phyloP scores from a whole-genome alignment of 2,329 filamentous ascomycete genomes.

The Ascosphaera acerosa region DNA sequence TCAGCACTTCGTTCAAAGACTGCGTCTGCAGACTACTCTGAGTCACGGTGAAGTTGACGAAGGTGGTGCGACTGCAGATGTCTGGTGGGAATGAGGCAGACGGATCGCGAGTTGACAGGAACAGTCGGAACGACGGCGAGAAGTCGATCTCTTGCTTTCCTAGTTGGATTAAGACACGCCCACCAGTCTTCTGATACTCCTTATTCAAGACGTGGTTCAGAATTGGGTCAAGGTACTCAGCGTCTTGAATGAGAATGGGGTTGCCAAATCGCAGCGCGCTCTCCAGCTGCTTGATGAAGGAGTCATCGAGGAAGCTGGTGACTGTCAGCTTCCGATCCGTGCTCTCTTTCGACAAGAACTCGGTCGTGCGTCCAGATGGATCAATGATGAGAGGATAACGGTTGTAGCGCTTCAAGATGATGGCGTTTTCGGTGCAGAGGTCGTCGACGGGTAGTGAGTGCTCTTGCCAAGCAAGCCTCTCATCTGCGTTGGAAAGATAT shows the following conservation, averaged over 20 bases:
- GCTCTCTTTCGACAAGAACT: constrained; percentile 87
- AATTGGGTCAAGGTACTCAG: constrained; percentile 87
- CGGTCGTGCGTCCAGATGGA: constrained; percentile 77
- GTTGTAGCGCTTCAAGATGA: constrained; percentile 93
- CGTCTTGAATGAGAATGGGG: constrained; percentile 93
- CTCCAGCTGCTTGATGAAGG: constrained; percentile 93
- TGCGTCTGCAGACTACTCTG: constrained; percentile 97
- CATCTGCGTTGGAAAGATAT: constrained; percentile 88
- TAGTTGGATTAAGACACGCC: constrained; percentile 90
- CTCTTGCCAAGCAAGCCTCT: constrained; percentile 84
- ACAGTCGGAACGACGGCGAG: constrained; percentile 86
- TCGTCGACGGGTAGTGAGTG: constrained; percentile 87
- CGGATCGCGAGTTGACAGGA: constrained; percentile 83
- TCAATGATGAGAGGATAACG: constrained; percentile 96
- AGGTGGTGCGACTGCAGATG: constrained; percentile 92
- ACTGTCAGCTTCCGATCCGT: constrained; percentile 83
- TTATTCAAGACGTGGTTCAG: constrained; percentile 98
- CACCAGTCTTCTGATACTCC: constrained; percentile 95
- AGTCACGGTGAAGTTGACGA: constrained; percentile 98
- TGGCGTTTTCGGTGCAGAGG: constrained; percentile 94
- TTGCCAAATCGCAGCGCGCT: constrained; percentile 94
- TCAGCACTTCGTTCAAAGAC: constrained; percentile 88
- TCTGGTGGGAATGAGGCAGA: constrained; percentile 90
- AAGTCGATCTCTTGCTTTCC: constrained; percentile 99
- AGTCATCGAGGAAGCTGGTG: constrained; percentile 93